phyloP scores from a whole-genome alignment of 306 rosid species.

The Lagenaria siceraria region DNA sequence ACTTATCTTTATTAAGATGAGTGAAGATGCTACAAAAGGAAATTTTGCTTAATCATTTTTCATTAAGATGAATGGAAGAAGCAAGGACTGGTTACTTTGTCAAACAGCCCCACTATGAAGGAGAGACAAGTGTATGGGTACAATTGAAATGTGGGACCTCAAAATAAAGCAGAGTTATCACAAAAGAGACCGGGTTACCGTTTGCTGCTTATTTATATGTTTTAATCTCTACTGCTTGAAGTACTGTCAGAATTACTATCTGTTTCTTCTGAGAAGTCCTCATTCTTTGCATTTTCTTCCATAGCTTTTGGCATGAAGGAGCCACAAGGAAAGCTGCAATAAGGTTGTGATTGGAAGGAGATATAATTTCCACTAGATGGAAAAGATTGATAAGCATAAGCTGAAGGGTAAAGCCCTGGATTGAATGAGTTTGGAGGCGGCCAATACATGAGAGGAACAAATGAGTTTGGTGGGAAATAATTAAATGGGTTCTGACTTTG shows the following conservation, averaged over 20 bases:
- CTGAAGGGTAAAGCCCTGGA: slow-evolving; percentile 33
- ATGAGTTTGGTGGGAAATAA: slow-evolving; percentile 38
- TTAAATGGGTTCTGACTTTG: slow-evolving; percentile 22
- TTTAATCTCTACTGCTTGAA: slow-evolving; percentile 31
- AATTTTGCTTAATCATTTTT: neutral
- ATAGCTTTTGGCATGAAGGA: slow-evolving; percentile 19
- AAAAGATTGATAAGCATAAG: slow-evolving; percentile 40
- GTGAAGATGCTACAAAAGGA: neutral
- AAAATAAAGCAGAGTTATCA: neutral
- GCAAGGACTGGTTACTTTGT: neutral
- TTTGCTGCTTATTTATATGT: slow-evolving; percentile 16
- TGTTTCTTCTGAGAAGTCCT: slow-evolving; percentile 18
- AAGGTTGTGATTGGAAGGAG: slow-evolving; percentile 42
- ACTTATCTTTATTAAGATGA: neutral
- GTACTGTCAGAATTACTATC: slow-evolving; percentile 34
- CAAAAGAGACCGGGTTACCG: neutral
- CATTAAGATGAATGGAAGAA: neutral
- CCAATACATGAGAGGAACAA: slow-evolving; percentile 70
- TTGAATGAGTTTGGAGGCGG: slow-evolving; percentile 56
- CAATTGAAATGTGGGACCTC: neutral
- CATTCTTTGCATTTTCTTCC: slow-evolving; percentile 31
- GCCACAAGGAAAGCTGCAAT: slow-evolving; percentile 22
- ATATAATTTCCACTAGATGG: slow-evolving; percentile 38
- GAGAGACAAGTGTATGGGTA: neutral
- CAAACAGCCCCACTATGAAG: neutral